phyloP scores from a whole-genome alignment of 495 filamentous ascomycete species.

The Penicillium antarcticum region DNA sequence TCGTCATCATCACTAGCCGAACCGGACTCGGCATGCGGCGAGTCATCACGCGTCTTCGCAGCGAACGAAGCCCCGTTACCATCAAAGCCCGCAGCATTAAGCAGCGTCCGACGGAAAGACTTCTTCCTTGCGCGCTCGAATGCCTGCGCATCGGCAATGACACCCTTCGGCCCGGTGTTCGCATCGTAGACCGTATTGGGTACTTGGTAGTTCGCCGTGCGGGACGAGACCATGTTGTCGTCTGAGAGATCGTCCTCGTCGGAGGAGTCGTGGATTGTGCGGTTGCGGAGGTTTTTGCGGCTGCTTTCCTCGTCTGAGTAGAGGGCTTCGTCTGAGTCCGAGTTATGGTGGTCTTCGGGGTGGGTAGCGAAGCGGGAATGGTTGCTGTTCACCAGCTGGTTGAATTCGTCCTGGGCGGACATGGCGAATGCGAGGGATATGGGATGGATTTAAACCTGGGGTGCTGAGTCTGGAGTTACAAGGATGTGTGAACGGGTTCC shows the following conservation, averaged over 20 bases:
- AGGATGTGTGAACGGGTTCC: not conserved
- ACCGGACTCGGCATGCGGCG: constrained; percentile 24
- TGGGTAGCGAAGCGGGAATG: constrained; percentile 46
- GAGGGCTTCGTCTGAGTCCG: constrained; percentile 45
- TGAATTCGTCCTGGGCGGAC: constrained; percentile 81
- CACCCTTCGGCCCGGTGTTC: constrained; percentile 96
- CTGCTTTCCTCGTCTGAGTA: constrained; percentile 47
- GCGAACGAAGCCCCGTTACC: constrained; percentile 16
- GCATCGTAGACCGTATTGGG: constrained; percentile 67
- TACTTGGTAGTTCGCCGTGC: constrained; percentile 42
- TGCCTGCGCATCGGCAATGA: constrained; percentile 91
- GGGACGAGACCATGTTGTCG: constrained; percentile 40
- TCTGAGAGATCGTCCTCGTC: constrained; percentile 38
- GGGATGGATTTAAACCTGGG: constrained; percentile 11
- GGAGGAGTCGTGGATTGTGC: constrained; percentile 45
- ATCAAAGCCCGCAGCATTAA: constrained; percentile 32
- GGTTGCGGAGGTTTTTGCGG: constrained; percentile 42
- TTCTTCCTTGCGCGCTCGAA: constrained; percentile 79
- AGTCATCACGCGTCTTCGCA: constrained; percentile 42
- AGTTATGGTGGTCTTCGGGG: constrained; percentile 49
- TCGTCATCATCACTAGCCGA: constrained; percentile 61
- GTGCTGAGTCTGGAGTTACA: not conserved
- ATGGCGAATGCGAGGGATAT: constrained; percentile 43
- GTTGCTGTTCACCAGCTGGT: constrained; percentile 61
- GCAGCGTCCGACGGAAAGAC: constrained; percentile 52